Evolutionary conservation across 2,329 filamentous ascomycete genomes (phyloP), one percentile per base, ranked within the genome.

Genomic region (Calonectria hongkongensis): DNA sequence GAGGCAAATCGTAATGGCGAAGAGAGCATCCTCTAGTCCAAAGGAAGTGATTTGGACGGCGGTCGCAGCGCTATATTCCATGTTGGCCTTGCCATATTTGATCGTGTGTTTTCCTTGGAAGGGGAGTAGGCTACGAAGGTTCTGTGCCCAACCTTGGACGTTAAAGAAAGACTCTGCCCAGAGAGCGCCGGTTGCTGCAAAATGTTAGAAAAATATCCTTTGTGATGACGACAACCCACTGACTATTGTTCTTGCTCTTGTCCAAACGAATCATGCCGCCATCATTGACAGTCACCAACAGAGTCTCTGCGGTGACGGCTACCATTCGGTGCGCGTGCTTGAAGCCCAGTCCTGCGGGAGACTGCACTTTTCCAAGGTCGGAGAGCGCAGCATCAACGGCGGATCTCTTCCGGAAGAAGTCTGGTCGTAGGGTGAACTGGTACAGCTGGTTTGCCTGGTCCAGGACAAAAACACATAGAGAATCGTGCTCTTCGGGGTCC

Each of bases 241-340:
- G 81, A 90, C 89, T 79, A 71, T 88, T 86, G 28, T 87, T 78
- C 71, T 84, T 86, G 71, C 86, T 91, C 80, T 91, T 91, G 70
- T 93, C 92, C 75, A 98, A 86, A 41, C 90, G 90, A 75, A 96
- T 87, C 75, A 97, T 88, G 56, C 92, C 92, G 30, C 95, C 95
- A 85, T 97, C 94, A 73, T 94, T 92, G 74, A 98, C 90, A 0
- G 95, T 94, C 27, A 98, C 89, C 58, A 98, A 89, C 58, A 99
- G 84, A 79, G 95, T 93, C 73, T 94, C 88, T 18, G 92, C 90
- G 76, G 88, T 93, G 72, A 94, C 90, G 21, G 95, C 95, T 76
- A 94, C 88, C 78, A 99, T 88, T 73, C 95, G 91, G 83, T 98
- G 96, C 6, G 96, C 93, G 75, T 92, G 89, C 82, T 95, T 94